phyloP scores from a whole-genome alignment of 129 eudicot species.

The Daucus carota region DH1_v3.0 NC_030381.2:2513001-2513500 shows the following conservation, averaged over 20 bases:
- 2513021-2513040: constrained; percentile 76
- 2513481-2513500: no score
- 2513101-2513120: constrained; percentile 97
- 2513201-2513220: constrained; percentile 94
- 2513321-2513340: constrained; percentile 66
- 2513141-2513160: constrained; percentile 86
- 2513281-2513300: constrained; percentile 91
- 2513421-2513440: no score
- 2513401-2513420: no score
- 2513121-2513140: constrained; percentile 86
- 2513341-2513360: not conserved
- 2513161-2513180: constrained; percentile 63
- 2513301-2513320: constrained; percentile 67
- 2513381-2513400: no score
- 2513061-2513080: constrained; percentile 84
- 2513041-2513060: constrained; percentile 91
- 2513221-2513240: constrained; percentile 93
- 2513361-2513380: not conserved
- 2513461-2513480: no score
- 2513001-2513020: constrained; percentile 80
- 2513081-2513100: constrained; percentile 91
- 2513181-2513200: constrained; percentile 90
- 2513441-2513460: no score
- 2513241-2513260: constrained; percentile 78
- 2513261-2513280: constrained; percentile 74